Evolutionary conservation across 208 protist genomes (phyloP), one percentile per base, ranked within the genome.

Genomic region (Leishmania mexicana): DNA sequence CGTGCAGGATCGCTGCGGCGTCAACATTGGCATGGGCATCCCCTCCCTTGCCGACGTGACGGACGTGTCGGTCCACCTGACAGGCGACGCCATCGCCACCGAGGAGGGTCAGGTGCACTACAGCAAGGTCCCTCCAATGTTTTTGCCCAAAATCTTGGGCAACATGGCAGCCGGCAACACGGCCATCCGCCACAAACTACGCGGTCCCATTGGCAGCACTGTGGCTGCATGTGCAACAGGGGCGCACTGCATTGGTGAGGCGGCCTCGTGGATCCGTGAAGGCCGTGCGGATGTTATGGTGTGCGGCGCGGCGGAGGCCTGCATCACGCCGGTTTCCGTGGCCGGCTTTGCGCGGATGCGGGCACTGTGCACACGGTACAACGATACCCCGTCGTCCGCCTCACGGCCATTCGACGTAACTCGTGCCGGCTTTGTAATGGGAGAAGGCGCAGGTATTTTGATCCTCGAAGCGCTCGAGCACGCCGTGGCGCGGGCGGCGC

Each of bases 211-310:
- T 75, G 89, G 98, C 45, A 95, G 96, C 64, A 89, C 90, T 42
- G 94, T 98, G 11, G 99, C 98, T 5, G 99, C 99, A 13, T 99
- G 99, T 85, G 98, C 99, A 4, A 99, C 99, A 2, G 99, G 99
- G 13, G 98, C 98, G 0, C 97, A 99, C 81, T 93, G 97, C 65
- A 99, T 99, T 84, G 98, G 96, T 13, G 99, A 99, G 71, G 96
- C 97, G 11, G 94, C 92, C 0, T 78, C 84, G 38, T 95, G 98
- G 85, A 96, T 99, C 53, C 92, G 87, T 24, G 75, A 81, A 8
- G 90, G 89, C 3, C 75, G 95, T 4, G 97, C 95, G 1, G 96
- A 99, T 76, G 85, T 99, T 13, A 93, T 98, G 82, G 79, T 99
- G 3, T 95, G 92, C 76, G 99, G 99, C 10, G 98, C 95, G 19